These are phyloP conservation scores for Trypanosoma cruzi DNA, from an alignment of 208 protist species.

Conservation along the genomic window DNA sequence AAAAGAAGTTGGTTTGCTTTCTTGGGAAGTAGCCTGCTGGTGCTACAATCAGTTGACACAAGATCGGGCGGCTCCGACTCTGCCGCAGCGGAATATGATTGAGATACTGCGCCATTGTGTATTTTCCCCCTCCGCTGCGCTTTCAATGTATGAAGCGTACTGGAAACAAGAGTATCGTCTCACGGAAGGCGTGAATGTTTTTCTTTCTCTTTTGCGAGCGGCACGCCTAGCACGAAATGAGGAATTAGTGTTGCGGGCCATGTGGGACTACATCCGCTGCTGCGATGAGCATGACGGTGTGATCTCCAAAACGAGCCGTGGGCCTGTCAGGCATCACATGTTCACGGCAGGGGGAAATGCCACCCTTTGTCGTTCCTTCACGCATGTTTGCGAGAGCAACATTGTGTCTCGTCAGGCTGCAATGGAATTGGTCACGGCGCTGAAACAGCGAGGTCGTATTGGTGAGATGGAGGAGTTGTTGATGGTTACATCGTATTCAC, in stretches of 20 bases:
- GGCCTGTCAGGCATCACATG: neutral
- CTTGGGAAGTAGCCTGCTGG: constrained; percentile 28
- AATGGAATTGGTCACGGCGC: constrained; percentile 32
- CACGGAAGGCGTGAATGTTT: constrained; percentile 62
- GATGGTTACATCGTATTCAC: constrained; percentile 29
- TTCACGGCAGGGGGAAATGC: constrained; percentile 50
- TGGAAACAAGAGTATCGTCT: constrained; percentile 50
- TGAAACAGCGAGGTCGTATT: constrained; percentile 33
- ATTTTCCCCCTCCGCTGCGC: constrained; percentile 32
- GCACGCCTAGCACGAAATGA: constrained; percentile 38
- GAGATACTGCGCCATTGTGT: constrained; percentile 58
- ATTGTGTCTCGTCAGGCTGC: constrained; percentile 37
- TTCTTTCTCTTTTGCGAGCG: constrained; percentile 65
- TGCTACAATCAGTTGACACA: constrained; percentile 31
- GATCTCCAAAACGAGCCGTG: neutral
- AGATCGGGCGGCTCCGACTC: neutral
- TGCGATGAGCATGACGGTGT: constrained; percentile 21
- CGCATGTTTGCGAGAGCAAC: constrained; percentile 33
- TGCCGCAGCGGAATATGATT: constrained; percentile 57
- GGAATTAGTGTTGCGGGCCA: constrained; percentile 40
- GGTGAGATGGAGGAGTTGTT: constrained; percentile 79
- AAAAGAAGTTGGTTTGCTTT: constrained; percentile 15
- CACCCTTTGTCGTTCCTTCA: constrained; percentile 54
- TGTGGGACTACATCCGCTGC: constrained; percentile 50
- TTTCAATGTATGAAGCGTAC: constrained; percentile 49